Percentiles rank a stretch among this genome's conserved stretches.
These are phyloP conservation scores for Sarocladium oryzae DNA, from an alignment of 2,329 filamentous ascomycete genomes.

Conservation along the genomic window DNA sequence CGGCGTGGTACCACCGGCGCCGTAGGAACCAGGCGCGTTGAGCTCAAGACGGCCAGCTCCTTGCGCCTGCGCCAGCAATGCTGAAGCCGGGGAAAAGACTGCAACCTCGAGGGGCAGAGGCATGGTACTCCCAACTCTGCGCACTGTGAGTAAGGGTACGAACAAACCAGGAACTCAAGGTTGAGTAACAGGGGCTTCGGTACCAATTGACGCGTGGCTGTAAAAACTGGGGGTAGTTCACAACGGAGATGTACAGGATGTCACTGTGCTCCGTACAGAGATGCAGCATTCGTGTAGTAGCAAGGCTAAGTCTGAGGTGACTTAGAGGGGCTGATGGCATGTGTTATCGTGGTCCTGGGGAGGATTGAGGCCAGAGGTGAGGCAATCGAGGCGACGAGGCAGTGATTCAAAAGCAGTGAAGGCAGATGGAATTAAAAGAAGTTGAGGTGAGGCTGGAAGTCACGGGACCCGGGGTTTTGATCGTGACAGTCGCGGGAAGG, in stretches of 20 bases:
- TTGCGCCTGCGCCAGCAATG: constrained; percentile 30
- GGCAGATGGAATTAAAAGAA: no score
- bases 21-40: constrained; percentile 45
- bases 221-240: constrained; percentile 1
- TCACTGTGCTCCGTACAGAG: no score
- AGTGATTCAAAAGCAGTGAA: background rate
- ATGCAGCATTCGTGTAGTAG: no score
- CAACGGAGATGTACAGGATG: no score
- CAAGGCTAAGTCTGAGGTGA: no score
- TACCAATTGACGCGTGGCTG: background rate
- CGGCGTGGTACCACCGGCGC: constrained; percentile 45
- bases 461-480: background rate
- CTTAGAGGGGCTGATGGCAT: no score
- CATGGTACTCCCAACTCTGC: background rate
- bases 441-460: background rate
- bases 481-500: background rate
- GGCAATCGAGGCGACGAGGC: no score
- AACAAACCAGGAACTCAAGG: background rate
- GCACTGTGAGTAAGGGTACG: no score
- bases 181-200: background rate
- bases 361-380: no score
- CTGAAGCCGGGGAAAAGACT: constrained; percentile 41
- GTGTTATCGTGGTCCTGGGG: no score
- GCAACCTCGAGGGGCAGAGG: constrained; percentile 42
- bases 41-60: constrained; percentile 48